Base-by-base conservation (phyloP, 768 basidiomycete species). In the Pleurotus eryngii region DNA sequence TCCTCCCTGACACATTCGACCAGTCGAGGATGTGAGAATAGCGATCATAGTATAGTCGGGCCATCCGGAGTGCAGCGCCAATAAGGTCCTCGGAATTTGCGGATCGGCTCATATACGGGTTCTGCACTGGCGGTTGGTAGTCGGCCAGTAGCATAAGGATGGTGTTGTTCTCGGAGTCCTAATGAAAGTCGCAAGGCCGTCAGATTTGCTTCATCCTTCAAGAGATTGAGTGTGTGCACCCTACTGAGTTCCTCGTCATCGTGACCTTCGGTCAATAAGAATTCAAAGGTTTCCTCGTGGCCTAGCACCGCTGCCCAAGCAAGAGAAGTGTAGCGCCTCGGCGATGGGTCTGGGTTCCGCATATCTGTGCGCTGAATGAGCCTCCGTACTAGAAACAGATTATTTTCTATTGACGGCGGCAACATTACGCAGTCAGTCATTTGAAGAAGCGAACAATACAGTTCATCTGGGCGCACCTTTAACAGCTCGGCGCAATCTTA, bases 101-200 rank as follows among this genome's bases (percentile, higher is more conserved):
- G 3, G 75, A 67, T 54, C 51, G 37, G 14, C 51, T 39, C 42
- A 42, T 20, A 58, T 82, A 84, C 20, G 80, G 71, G 47, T 76
- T 75, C 12, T 67, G 63, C n/a, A 72, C 64, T 8, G 76, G 70
- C 5, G 88, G 84, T 53, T 82, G 87, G 43, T 89, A 77, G 63
- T 93, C 92, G 22, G 95, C 93, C n/a, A 98, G 82, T 9, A 96
- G 79, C 77, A 95, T 93, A 47, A 97, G 85, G 46, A 97, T 89
- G 0, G 95, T 97, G 68, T 95, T 95, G 65, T 90, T 90, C 67
- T 96, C 94, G 5, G 83, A 83, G 68, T 98, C 95, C 95, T 97
- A 64, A 17, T 49, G 26, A 24, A 54, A 17, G 39, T 18, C 4
- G 26, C 49, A 54, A 17, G 39, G 39, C 14, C 20, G 42, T 42